These are phyloP conservation scores for Byssoonygena ceratinophila DNA, from an alignment of 2,329 filamentous ascomycete genomes.

Conservation along the genomic window DNA sequence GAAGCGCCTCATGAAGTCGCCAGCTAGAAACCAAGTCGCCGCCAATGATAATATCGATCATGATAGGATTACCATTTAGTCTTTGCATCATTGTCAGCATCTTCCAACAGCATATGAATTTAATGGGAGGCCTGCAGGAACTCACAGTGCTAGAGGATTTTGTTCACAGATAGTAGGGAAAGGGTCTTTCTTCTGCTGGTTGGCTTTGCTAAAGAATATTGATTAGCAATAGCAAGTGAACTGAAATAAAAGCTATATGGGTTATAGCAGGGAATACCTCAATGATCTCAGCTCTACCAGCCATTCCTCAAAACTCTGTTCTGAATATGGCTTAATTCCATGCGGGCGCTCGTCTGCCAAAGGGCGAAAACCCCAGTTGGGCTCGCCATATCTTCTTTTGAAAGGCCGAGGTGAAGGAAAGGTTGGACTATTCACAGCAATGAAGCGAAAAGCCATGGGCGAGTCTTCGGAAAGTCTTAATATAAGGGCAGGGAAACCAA, in stretches of 20 bases:
- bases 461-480: too few relatives aligned
- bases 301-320: slow-evolving; percentile 15
- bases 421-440: neutral
- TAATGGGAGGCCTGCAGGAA: neutral
- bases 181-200: neutral
- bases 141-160: slow-evolving; percentile 13
- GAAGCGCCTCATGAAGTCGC: slow-evolving; percentile 12
- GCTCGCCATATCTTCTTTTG: slow-evolving; percentile 10
- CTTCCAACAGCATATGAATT: neutral
- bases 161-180: neutral
- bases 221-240: neutral
- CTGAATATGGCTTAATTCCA: neutral
- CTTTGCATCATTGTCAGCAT: slow-evolving; percentile 1
- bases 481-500: too few relatives aligned
- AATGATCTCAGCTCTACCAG: slow-evolving; percentile 1
- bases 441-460: too few relatives aligned
- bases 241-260: neutral
- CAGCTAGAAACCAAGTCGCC: neutral
- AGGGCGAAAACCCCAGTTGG: neutral
- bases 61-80: slow-evolving; percentile 3
- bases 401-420: neutral
- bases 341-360: neutral
- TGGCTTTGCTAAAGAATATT: too few relatives aligned
- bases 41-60: slow-evolving; percentile 14
- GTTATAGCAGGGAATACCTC: neutral